phyloP scores from a whole-genome alignment of 2,329 filamentous ascomycete genomes.

The Phialemoniopsis sp. region DNA sequence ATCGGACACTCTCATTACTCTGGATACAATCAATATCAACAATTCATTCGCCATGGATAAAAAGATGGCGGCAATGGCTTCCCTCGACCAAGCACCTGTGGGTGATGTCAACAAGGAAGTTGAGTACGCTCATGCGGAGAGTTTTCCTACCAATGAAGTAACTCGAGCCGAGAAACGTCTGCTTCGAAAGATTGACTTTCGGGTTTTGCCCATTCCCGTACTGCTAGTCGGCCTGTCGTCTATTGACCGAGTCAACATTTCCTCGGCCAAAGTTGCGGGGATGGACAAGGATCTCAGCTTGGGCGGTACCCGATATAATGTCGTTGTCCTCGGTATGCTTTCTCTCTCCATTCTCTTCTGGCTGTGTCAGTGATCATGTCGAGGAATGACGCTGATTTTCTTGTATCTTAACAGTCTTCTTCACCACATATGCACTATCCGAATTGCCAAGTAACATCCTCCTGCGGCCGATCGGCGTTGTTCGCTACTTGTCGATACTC shows the following conservation, averaged over 20 bases:
- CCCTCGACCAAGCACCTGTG: too few relatives aligned
- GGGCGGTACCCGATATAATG: neutral
- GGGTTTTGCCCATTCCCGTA: too few relatives aligned
- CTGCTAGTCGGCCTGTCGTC: neutral
- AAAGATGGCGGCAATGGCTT: too few relatives aligned
- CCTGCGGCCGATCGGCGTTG: slow-evolving; percentile 57
- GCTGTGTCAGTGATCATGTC: too few relatives aligned
- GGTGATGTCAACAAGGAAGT: too few relatives aligned
- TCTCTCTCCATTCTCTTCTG: neutral
- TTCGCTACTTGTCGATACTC: slow-evolving; percentile 57
- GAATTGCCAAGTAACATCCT: slow-evolving; percentile 58
- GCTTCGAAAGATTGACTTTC: too few relatives aligned
- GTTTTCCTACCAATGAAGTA: slow-evolving; percentile 2
- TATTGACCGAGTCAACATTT: slow-evolving; percentile 3
- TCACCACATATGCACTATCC: slow-evolving; percentile 62
- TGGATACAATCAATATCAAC: too few relatives aligned
- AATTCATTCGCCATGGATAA: too few relatives aligned
- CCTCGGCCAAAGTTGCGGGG: neutral
- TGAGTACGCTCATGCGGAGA: too few relatives aligned
- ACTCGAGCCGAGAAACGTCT: too few relatives aligned
- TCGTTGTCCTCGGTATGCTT: neutral
- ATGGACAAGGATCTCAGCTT: neutral
- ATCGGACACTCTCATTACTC: too few relatives aligned
- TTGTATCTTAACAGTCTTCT: slow-evolving; percentile 49
- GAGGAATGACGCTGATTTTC: too few relatives aligned